Conservation (phyloP, 768 basidiomycete genomes). For the Hortiboletus campestris region DNA sequence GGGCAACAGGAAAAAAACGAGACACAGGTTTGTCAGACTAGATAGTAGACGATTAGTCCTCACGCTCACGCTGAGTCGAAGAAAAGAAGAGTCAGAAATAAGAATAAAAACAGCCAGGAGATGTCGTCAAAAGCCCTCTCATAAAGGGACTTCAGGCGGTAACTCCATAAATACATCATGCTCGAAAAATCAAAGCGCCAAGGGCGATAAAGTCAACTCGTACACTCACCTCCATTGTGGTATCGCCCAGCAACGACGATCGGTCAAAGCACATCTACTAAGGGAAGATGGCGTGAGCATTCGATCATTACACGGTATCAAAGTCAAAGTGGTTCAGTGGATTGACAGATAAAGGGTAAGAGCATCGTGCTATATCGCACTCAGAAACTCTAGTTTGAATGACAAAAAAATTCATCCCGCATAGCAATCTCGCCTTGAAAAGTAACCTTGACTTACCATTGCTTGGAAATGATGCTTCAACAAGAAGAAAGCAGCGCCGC, state of each 20-base stretch:
- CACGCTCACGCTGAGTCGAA: background rate
- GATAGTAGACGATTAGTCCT: background rate
- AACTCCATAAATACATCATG: slow-evolving; percentile 59
- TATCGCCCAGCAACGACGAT: background rate
- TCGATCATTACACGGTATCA: background rate
- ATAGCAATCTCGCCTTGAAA: slow-evolving; percentile 7
- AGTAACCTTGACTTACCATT: slow-evolving; percentile 9
- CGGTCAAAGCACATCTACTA: background rate
- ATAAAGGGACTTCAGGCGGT: slow-evolving; percentile 68
- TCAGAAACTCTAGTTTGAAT: slow-evolving; percentile 96
- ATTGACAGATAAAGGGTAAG: slow-evolving; percentile 57
- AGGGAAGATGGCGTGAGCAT: slow-evolving; percentile 1
- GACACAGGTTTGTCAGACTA: background rate
- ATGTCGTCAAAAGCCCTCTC: slow-evolving; percentile 58
- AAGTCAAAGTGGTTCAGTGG: slow-evolving; percentile 48
- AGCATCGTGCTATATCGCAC: slow-evolving; percentile 66
- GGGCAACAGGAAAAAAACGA: too few relatives aligned
- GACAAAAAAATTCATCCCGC: slow-evolving; percentile 55
- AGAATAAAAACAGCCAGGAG: slow-evolving; percentile 74
- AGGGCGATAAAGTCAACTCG: background rate
- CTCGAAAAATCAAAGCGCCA: background rate
- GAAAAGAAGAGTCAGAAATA: slow-evolving; percentile 44
- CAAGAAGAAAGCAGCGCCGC: background rate
- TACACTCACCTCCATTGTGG: slow-evolving; percentile 2
- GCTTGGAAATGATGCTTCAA: background rate